Conservation (phyloP, 495 filamentous ascomycete species). For the Eremomyces bilateralis region DNA sequence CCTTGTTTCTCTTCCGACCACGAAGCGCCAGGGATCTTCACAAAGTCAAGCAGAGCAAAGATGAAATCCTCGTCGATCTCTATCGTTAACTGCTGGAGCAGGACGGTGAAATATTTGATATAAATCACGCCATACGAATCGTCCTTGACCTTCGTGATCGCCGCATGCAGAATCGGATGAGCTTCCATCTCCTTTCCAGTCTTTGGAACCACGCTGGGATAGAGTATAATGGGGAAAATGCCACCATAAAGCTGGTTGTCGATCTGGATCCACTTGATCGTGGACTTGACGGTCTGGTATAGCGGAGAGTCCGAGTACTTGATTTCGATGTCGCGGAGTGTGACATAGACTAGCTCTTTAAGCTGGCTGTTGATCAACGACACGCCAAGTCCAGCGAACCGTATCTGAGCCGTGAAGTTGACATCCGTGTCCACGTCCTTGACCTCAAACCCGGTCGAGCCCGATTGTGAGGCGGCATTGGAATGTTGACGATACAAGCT, state of each 20-base stretch:
- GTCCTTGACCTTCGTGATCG: conserved; percentile 87
- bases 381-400: conserved; percentile 74
- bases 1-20: conserved; percentile 71
- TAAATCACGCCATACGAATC: conserved; percentile 96
- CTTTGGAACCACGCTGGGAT: conserved; percentile 97
- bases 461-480: conserved; percentile 21
- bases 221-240: conserved; percentile 91
- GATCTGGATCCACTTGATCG: conserved; percentile 96
- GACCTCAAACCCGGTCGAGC: conserved; percentile 63
- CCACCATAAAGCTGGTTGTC: conserved; percentile 98
- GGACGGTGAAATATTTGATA: conserved; percentile 88
- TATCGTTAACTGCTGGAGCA: conserved; percentile 93
- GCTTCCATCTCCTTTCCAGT: conserved; percentile 92
- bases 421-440: conserved; percentile 72
- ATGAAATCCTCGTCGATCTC: conserved; percentile 98
- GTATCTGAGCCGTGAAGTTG: conserved; percentile 71
- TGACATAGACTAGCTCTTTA: conserved; percentile 83
- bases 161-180: conserved; percentile 80
- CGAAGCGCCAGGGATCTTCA: conserved; percentile 79
- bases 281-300: conserved; percentile 73
- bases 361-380: conserved; percentile 84
- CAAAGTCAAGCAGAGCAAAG: conserved; percentile 85
- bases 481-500: conserved; percentile 82
- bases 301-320: conserved; percentile 80
- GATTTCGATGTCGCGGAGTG: conserved; percentile 77